Base-by-base conservation (phyloP, 2,329 filamentous ascomycete species). In the Zelopaecilomyces penicillatus region DNA sequence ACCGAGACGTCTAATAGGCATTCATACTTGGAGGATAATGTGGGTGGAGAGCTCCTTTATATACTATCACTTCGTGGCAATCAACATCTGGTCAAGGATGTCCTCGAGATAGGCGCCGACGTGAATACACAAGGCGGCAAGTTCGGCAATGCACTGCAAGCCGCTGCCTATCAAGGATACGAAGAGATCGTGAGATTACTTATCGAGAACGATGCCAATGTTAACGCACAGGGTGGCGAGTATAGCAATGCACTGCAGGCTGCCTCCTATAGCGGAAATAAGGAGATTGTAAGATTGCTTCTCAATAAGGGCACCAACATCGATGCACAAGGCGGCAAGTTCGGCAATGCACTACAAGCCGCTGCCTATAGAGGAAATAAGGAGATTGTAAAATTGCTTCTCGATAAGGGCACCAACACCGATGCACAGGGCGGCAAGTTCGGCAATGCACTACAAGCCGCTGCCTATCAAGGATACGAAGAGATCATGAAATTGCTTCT, bases 381-480 rank as follows among this genome's bases (percentile, higher is more conserved):
- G 36, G 30, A 44, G 9, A 39, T 44, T n/a, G 30, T 44, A 3
- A 27, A 44, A 9, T 29, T 44, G 5, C 37, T 44, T 9, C 42
- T 40, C 5, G 8, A 32, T 5, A n/a, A 2, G 3, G 42, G 42
- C 5, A n/a, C n/a, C n/a, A n/a, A n/a, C n/a, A n/a, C n/a, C n/a
- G n/a, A n/a, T n/a, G n/a, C n/a, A n/a, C n/a, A n/a, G n/a, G n/a
- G n/a, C n/a, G n/a, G n/a, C n/a, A n/a, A n/a, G n/a, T n/a, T n/a
- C n/a, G n/a, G 42, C 36, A 30, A n/a, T n/a, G 33, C 12, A 30
- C 31, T 8, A 12, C 10, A n/a, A 27, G 28, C 30, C 30, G n/a
- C 38, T 40, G 12, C 5, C 9, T n/a, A 37, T 31, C 30, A 43
- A 36, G 37, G 12, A 43, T 53, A n/a, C n/a, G n/a, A n/a, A n/a